A percentile compares a stretch with the other conserved stretches of the same genome.
Conservation (phyloP, 768 basidiomycete species). For the Russula griseocarnosa region DNA sequence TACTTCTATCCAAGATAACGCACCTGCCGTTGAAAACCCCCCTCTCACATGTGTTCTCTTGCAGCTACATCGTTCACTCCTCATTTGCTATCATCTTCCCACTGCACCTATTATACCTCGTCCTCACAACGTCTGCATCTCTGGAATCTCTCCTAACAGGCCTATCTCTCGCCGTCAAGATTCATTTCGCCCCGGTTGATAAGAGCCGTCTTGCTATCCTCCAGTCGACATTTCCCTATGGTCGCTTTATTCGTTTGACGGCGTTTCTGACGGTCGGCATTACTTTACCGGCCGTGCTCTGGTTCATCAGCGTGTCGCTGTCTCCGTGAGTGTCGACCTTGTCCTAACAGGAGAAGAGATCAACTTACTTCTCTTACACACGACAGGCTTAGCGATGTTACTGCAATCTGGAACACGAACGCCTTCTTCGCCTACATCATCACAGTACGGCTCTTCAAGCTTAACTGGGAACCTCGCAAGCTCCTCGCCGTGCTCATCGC, state of each 20-base stretch:
- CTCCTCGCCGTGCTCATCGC: constrained; percentile 75
- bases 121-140: constrained; percentile 46
- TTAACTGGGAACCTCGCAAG: constrained; percentile 59
- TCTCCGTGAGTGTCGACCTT: constrained; percentile 54
- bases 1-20: constrained; percentile 31
- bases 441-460: constrained; percentile 63
- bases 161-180: constrained; percentile 48
- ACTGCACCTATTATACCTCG: constrained; percentile 68
- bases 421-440: constrained; percentile 91
- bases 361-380: not conserved
- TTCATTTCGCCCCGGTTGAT: constrained; percentile 29
- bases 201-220: not conserved
- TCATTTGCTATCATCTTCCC: constrained; percentile 76
- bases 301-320: constrained; percentile 69
- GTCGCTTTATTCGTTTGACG: constrained; percentile 37
- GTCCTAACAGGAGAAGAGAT: not conserved
- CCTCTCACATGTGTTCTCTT: not conserved
- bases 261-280: constrained; percentile 50
- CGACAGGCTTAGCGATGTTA: constrained; percentile 74
- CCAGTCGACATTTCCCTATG: constrained; percentile 31
- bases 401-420: constrained; percentile 78
- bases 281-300: constrained; percentile 61
- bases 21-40: not conserved
- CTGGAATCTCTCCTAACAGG: constrained; percentile 47
- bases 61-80: constrained; percentile 84